A percentile compares a stretch with the other conserved stretches of the same genome.
Evolutionary conservation across 768 basidiomycete genomes (phyloP).

Genomic region (Hericium erinaceus): DNA sequence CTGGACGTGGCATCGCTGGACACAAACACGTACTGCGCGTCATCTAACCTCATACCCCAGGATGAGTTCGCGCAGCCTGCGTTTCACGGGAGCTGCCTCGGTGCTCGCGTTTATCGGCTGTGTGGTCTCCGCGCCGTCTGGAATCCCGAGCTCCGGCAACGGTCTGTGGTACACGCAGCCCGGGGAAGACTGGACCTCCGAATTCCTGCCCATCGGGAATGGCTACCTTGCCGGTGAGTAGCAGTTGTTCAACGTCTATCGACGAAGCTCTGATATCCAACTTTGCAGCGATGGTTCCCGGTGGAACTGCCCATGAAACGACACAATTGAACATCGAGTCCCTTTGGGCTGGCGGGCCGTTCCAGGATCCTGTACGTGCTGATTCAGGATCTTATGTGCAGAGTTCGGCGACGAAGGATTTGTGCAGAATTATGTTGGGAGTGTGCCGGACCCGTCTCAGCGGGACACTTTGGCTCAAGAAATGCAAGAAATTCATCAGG

Average conservation of each 20-base stretch:
- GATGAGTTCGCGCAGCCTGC: neutral
- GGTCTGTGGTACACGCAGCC: slow-evolving; percentile 60
- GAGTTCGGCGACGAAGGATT: slow-evolving; percentile 18
- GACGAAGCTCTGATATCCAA: neutral
- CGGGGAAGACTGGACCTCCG: slow-evolving; percentile 44
- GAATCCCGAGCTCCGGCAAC: slow-evolving; percentile 65
- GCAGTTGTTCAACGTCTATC: neutral
- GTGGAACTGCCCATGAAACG: slow-evolving; percentile 48
- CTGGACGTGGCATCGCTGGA: too few relatives aligned
- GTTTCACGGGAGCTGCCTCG: neutral
- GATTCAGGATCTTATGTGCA: neutral
- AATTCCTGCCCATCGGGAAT: slow-evolving; percentile 66
- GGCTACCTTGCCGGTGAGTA: slow-evolving; percentile 54
- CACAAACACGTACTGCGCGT: too few relatives aligned
- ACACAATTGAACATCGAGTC: slow-evolving; percentile 70
- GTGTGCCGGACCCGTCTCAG: slow-evolving; percentile 46
- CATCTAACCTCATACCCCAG: too few relatives aligned
- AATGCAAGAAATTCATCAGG: slow-evolving; percentile 44
- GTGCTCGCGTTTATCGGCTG: neutral
- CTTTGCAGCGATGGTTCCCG: slow-evolving; percentile 50
- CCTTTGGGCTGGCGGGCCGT: slow-evolving; percentile 69
- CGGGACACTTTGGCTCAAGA: slow-evolving; percentile 32
- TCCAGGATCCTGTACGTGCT: slow-evolving; percentile 45
- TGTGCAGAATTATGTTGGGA: slow-evolving; percentile 49
- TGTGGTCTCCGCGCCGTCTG: slow-evolving; percentile 20